Evolutionary conservation across 192 early-diverging fungal genomes (phyloP), one percentile per base, ranked within the genome.

Genomic region (Entrophospora sp.): DNA sequence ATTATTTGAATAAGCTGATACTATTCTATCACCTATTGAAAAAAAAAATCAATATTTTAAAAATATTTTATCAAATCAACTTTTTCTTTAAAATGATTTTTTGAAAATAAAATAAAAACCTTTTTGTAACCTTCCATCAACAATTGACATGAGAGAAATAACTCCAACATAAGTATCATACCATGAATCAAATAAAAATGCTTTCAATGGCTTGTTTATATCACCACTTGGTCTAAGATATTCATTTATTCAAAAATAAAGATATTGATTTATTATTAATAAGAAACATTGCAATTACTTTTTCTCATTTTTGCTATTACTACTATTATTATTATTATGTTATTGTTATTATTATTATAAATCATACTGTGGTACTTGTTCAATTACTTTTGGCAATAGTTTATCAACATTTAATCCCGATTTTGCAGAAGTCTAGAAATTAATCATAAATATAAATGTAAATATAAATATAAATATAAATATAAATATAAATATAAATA

Each of bases 121-220:
- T 70, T 90, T 89, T 51, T 79, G 73, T 5, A 98, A 69, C 1
- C 68, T 76, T 12, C 96, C 96, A 76, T 96, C 91, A 25, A 86
- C 79, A 4, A 98, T 81, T 4, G 92, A 91, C 72, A 98, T 74
- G 70, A 98, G 75, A 71, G 92, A 96, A 24, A 98, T 85, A n/a
- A 97, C 96, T 31, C 96, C 96, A 0, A 94, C 86, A 74, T 95
- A 98, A n/a, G 85, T 85, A 72, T 98, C 94, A 73, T 96, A 94
- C 94, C 94, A 98, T 25, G 89, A 91, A 70, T 98, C 96, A 69
- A 98, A 98, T 32, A 98, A 72, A n/a, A 98, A 79, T 2, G 87
- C 87, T 63, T 87, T 86, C 67, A 98, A 87, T 14, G 92, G 87
- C 57, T 74, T 81, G 2, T 75, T 73, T 7, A 74, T 66, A 67